Conservation (phyloP, 768 basidiomycete genomes). For the Imleria badia region DNA sequence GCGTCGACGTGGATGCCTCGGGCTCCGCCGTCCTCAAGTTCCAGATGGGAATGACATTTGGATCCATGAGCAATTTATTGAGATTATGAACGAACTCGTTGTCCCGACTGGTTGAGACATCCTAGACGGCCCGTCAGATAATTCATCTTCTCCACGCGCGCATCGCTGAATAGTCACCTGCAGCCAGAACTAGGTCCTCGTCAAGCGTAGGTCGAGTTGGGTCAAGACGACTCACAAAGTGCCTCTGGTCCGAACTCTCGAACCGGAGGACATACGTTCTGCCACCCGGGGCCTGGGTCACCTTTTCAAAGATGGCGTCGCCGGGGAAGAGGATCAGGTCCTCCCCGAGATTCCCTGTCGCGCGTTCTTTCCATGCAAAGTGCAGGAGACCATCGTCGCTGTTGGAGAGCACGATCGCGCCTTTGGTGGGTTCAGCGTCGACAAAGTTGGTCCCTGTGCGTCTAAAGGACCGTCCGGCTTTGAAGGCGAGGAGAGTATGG, state of each 20-base stretch:
- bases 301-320: constrained; percentile 80
- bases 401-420: constrained; percentile 65
- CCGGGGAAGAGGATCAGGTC: constrained; percentile 87
- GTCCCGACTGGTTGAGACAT: constrained; percentile 65
- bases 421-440: constrained; percentile 67
- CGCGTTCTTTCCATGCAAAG: constrained; percentile 78
- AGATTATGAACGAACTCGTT: constrained; percentile 72
- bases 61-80: constrained; percentile 68
- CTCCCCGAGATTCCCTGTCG: constrained; percentile 60
- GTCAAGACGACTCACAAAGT: constrained; percentile 67
- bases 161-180: constrained; percentile 52
- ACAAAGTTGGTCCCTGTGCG: constrained; percentile 66
- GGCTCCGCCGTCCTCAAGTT: constrained; percentile 37
- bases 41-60: constrained; percentile 64
- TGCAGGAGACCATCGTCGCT: constrained; percentile 77
- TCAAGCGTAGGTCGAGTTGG: not conserved
- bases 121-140: constrained; percentile 39
- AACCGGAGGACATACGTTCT: constrained; percentile 89
- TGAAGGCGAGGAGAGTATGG: constrained; percentile 45
- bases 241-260: constrained; percentile 82
- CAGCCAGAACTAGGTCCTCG: constrained; percentile 70
- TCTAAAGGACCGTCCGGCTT: constrained; percentile 75
- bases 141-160: not conserved
- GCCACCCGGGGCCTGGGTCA: constrained; percentile 62
- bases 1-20: constrained; percentile 47